A percentile compares a stretch with the other conserved stretches of the same genome.
phyloP scores from a whole-genome alignment of 768 basidiomycete species.

The Lyophyllum atratum region DNA sequence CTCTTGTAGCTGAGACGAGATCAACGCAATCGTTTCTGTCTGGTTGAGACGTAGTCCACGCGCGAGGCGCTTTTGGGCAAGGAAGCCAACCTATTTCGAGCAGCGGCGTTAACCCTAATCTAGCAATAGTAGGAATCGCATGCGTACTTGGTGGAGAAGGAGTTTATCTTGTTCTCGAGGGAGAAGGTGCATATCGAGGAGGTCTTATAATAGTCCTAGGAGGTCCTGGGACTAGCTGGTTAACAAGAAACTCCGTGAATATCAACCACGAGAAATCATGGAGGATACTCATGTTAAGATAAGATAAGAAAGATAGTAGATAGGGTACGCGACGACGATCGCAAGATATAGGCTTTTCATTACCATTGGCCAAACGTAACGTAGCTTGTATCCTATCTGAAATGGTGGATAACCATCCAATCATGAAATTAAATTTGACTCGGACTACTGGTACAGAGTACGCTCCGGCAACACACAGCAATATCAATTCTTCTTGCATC shows the following conservation, averaged over 20 bases:
- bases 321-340: background rate
- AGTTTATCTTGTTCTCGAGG: conserved; percentile 79
- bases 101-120: conserved; percentile 3
- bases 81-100: conserved; percentile 65
- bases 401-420: no score
- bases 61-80: conserved; percentile 94
- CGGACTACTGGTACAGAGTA: no score
- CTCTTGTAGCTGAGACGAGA: conserved; percentile 92
- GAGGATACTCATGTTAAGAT: background rate
- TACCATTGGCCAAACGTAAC: background rate
- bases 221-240: background rate
- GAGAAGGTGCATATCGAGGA: conserved; percentile 58
- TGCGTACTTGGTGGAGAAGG: conserved; percentile 63
- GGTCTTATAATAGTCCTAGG: background rate
- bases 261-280: background rate
- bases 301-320: conserved; percentile 9
- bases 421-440: no score
- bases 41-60: conserved; percentile 88
- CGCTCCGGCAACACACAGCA: no score
- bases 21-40: conserved; percentile 86
- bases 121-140: background rate
- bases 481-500: no score
- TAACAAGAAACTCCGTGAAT: background rate
- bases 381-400: no score
- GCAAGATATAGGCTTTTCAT: background rate